Evolutionary conservation across 305 asterid species (phyloP), one percentile per base, ranked within the genome.

Genomic region (Ilex paraguariensis): DNA sequence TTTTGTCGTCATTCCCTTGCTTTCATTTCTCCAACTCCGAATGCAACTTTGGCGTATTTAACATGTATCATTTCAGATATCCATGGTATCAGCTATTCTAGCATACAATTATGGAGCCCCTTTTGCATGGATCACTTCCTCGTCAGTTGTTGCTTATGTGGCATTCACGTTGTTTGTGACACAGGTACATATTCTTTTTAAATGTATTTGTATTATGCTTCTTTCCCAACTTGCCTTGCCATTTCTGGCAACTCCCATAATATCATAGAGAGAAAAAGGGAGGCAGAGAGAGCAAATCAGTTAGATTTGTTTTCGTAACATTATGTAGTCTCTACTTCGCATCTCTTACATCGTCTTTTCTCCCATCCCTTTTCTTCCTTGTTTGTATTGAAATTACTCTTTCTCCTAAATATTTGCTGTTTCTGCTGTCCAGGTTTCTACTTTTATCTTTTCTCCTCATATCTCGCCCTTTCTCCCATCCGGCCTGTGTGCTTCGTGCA

Each of bases 41-140:
- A 42, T 31, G 28, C 28, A 21, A 14, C 31, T 67, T 74, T 62
- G 71, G 74, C 60, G 50, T 60, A 71, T 68, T 83, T 73, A 64
- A 71, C 74, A 16, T 72, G 60, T 73, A 63, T 56, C 70, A 75
- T 82, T 78, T 79, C 86, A 93, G 99, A 90, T 93, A 77, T 66
- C 96, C 54, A 82, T 93, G 99, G 99, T 93, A 62, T 79, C 97
- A 52, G 96, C 90, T 70, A 93, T 93, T 70, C 97, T 93, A 70
- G 99, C 99, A 66, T 93, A 93, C 83, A 87, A 84, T 67, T 93
- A 85, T 71, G 99, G 99, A 69, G 92, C 96, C 56, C 88, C 97
- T 54, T 90, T 93, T 86, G 97, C 96, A 56, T 90, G 89, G 89
- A 90, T 93, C 75, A 93, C 99, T 59, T 82, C 95, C 62, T 68